Evolutionary conservation across 805 yeast species (phyloP).

Genomic region (Candida suzukii): DNA sequence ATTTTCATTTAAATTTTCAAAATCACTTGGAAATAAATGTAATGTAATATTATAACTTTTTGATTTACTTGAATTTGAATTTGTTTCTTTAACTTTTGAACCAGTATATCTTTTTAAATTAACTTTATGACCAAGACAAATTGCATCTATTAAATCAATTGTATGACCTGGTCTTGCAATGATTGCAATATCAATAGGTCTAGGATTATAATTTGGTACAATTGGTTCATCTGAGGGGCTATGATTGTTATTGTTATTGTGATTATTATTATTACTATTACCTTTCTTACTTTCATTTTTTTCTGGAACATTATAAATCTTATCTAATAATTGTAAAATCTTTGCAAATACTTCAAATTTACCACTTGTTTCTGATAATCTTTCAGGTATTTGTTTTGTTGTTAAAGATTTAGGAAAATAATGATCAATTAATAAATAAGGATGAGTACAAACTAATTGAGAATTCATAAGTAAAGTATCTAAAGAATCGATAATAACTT

Average conservation of each 20-base stretch:
- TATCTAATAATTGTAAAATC: conserved; percentile 48
- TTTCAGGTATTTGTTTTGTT: conserved; percentile 62
- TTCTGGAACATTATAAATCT: conserved; percentile 19
- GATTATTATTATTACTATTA: not conserved
- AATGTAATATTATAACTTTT: conserved; percentile 17
- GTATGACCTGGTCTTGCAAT: conserved; percentile 64
- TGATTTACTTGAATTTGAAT: conserved; percentile 14
- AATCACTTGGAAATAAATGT: conserved; percentile 37
- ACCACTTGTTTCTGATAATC: conserved; percentile 74
- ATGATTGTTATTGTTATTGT: not conserved
- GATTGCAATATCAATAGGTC: conserved; percentile 52
- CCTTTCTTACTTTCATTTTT: conserved; percentile 4
- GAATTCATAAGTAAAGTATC: conserved; percentile 70
- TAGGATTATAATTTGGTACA: not conserved
- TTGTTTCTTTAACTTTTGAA: conserved; percentile 44
- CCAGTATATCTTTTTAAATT: conserved; percentile 58
- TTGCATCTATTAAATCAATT: conserved; percentile 67
- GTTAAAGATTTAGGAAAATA: conserved; percentile 75
- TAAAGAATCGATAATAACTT: conserved; percentile 66
- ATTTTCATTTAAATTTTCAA: conserved; percentile 13
- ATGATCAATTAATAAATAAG: conserved; percentile 77
- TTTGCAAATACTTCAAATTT: conserved; percentile 70
- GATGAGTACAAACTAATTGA: conserved; percentile 80
- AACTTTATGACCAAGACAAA: conserved; percentile 55
- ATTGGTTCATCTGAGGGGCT: not conserved